These are phyloP conservation scores for Oropetium thomaeum DNA, from an alignment of 176 grass and related monocot species.

Conservation along the genomic window DNA sequence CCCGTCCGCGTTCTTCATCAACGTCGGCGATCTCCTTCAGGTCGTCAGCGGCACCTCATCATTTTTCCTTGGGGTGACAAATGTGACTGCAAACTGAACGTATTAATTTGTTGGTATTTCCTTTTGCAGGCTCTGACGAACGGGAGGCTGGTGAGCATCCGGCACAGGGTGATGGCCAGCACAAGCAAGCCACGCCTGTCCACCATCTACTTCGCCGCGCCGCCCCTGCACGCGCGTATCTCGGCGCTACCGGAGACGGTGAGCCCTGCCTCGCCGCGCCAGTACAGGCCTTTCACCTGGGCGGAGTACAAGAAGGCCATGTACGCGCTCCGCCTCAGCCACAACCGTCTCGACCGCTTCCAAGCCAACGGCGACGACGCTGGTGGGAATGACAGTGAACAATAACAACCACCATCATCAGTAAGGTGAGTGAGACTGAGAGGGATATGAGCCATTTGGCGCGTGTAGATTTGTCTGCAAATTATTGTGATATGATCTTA, in stretches of 20 bases:
- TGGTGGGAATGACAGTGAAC: background rate
- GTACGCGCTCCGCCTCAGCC: constrained; percentile 71
- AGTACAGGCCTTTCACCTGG: constrained; percentile 78
- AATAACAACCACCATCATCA: background rate
- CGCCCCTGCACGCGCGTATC: constrained; percentile 49
- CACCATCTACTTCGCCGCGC: constrained; percentile 74
- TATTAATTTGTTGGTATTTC: background rate
- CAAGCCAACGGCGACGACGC: background rate
- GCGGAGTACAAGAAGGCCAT: constrained; percentile 91
- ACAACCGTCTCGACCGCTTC: constrained; percentile 78
- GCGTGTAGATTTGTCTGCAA: background rate
- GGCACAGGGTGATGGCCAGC: constrained; percentile 82
- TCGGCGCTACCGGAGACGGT: constrained; percentile 49
- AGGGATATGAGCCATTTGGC: no score
- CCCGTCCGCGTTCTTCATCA: constrained; percentile 70
- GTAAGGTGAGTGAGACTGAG: background rate
- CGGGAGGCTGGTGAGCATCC: constrained; percentile 68
- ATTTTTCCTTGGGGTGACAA: no score
- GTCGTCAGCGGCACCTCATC: constrained; percentile 32
- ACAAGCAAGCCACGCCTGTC: constrained; percentile 53
- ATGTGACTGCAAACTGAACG: background rate
- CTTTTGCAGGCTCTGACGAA: constrained; percentile 75
- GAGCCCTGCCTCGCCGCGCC: constrained; percentile 5
- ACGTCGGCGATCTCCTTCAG: constrained; percentile 84
- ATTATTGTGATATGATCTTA: background rate